phyloP scores from a whole-genome alignment of 2,329 filamentous ascomycete species.

The Sclerotinia subarctica region DNA sequence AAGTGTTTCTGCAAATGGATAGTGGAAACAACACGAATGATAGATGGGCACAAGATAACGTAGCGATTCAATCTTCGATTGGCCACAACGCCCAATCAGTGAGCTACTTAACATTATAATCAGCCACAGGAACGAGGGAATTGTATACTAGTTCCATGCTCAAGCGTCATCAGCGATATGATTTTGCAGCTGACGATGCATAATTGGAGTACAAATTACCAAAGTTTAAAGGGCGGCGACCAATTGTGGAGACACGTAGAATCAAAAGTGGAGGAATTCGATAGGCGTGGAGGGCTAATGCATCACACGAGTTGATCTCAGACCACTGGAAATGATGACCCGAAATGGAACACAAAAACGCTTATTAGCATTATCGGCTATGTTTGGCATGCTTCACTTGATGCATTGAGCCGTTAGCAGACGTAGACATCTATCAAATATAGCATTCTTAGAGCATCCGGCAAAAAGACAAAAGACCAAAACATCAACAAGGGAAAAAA shows the following conservation, averaged over 20 bases:
- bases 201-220: slow-evolving; percentile 29
- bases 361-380: slow-evolving; percentile 24
- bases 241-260: slow-evolving; percentile 35
- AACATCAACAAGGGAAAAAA: neutral
- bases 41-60: slow-evolving; percentile 22
- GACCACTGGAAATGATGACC: slow-evolving; percentile 37
- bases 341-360: slow-evolving; percentile 35
- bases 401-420: slow-evolving; percentile 33
- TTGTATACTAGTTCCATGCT: slow-evolving; percentile 20
- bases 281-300: slow-evolving; percentile 39
- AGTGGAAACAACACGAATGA: slow-evolving; percentile 25
- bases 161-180: slow-evolving; percentile 24
- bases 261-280: slow-evolving; percentile 37
- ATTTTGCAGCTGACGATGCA: slow-evolving; percentile 27
- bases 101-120: slow-evolving; percentile 21
- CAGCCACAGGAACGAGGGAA: slow-evolving; percentile 27
- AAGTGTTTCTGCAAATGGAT: slow-evolving; percentile 45
- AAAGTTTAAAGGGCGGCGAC: slow-evolving; percentile 25
- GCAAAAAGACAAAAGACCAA: slow-evolving; percentile 2
- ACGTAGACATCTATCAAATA: slow-evolving; percentile 23
- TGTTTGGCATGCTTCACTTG: slow-evolving; percentile 29
- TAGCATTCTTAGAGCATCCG: neutral
- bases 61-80: slow-evolving; percentile 24
- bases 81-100: slow-evolving; percentile 28
- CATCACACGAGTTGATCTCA: slow-evolving; percentile 26